A percentile compares a stretch with the other conserved stretches of the same genome.
These are phyloP conservation scores for Lasiodiplodia sp. DNA, from an alignment of 2,329 filamentous ascomycete species.

Conservation along the genomic window DNA sequence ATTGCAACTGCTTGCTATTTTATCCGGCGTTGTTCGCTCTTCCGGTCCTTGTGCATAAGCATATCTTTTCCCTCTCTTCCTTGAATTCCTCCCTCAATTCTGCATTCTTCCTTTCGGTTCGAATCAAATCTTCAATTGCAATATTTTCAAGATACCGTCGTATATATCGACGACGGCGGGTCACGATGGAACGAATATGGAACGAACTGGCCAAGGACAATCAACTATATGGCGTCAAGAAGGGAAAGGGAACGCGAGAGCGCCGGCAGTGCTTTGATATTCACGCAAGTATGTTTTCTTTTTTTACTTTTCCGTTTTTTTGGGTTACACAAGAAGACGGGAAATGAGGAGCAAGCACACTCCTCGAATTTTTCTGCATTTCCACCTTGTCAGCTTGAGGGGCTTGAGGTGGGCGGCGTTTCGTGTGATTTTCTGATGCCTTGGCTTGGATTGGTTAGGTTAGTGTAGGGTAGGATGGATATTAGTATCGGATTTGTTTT, in stretches of 20 bases:
- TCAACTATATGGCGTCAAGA: not conserved
- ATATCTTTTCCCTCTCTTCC: not conserved
- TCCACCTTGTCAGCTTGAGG: not conserved
- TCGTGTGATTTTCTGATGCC: not conserved
- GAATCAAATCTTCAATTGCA: not conserved
- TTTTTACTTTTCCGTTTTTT: not conserved
- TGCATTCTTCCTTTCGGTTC: not conserved
- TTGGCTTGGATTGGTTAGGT: not conserved
- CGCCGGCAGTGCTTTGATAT: not conserved
- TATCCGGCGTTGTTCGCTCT: not conserved
- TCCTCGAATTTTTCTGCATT: constrained; percentile 1
- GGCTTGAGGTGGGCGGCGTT: constrained; percentile 4
- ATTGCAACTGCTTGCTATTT: not conserved
- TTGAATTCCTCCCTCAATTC: not conserved
- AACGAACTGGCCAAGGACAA: not conserved
- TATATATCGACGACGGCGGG: not conserved
- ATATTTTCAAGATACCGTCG: not conserved
- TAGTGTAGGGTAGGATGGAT: constrained; percentile 3
- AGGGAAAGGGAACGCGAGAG: not conserved
- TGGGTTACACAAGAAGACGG: not conserved
- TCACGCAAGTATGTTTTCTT: not conserved
- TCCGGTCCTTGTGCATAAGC: not conserved
- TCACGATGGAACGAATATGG: not conserved
- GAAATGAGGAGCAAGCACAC: not conserved
- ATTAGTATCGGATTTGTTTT: not conserved